phyloP scores from a whole-genome alignment of 2,329 filamentous ascomycete species.

The Penicillium paneum region DNA sequence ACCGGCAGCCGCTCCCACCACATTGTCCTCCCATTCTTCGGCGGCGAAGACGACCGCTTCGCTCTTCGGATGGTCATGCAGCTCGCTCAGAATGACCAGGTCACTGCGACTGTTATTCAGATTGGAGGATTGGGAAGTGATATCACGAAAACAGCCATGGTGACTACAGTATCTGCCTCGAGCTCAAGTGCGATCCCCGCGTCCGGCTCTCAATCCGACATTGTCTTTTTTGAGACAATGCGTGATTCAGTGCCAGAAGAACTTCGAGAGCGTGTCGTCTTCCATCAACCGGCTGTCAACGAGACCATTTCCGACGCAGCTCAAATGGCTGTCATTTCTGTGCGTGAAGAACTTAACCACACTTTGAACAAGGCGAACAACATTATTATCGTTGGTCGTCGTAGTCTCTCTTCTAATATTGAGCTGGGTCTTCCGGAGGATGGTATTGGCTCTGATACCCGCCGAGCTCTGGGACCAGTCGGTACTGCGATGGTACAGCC shows the following conservation, averaged over 20 bases:
- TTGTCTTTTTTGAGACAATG: constrained; percentile 56
- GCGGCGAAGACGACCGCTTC: constrained; percentile 74
- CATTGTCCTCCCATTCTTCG: constrained; percentile 83
- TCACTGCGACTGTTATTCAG: constrained; percentile 73
- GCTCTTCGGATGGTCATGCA: constrained; percentile 81
- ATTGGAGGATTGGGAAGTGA: constrained; percentile 40
- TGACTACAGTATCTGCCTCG: constrained; percentile 3
- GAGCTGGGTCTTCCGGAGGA: constrained; percentile 32
- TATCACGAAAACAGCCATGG: constrained; percentile 6
- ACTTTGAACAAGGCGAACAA: constrained; percentile 66
- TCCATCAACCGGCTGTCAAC: constrained; percentile 39
- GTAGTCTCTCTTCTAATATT: constrained; percentile 22
- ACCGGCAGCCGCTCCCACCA: constrained; percentile 70
- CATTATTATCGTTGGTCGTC: constrained; percentile 64
- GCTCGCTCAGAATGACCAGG: constrained; percentile 71
- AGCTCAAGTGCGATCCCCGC: neutral
- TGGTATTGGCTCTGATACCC: constrained; percentile 32
- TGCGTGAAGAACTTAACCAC: constrained; percentile 59
- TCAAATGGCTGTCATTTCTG: constrained; percentile 50
- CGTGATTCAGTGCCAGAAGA: constrained; percentile 54
- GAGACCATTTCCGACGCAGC: constrained; percentile 46
- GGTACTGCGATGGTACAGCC: constrained; percentile 51
- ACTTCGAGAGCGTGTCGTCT: constrained; percentile 56
- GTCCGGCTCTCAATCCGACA: constrained; percentile 41
- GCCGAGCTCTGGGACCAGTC: constrained; percentile 33